phyloP scores from a whole-genome alignment of 2,329 filamentous ascomycete genomes.

The Penicillium sp. region DNA sequence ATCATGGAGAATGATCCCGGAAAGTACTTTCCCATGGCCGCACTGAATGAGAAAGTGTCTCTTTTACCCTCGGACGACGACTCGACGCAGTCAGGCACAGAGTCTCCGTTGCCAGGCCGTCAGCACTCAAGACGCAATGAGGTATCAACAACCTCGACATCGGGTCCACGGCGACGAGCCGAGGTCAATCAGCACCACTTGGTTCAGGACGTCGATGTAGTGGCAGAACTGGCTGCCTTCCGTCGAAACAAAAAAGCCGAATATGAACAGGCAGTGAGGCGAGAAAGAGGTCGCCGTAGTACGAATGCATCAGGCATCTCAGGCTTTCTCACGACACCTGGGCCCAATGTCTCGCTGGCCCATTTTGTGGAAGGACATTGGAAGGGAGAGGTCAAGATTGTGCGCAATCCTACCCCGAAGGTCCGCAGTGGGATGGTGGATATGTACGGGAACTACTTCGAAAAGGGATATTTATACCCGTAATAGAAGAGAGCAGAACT shows the following conservation, averaged over 20 bases:
- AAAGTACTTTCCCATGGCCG: constrained; percentile 45
- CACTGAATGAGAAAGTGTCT: constrained; percentile 45
- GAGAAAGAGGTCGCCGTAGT: constrained; percentile 24
- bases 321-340: constrained; percentile 10
- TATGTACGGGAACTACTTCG: constrained; percentile 55
- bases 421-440: constrained; percentile 47
- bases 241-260: constrained; percentile 52
- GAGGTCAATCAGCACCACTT: constrained; percentile 8
- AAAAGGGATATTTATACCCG: constrained; percentile 53
- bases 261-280: constrained; percentile 40
- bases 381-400: constrained; percentile 58
- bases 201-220: constrained; percentile 47
- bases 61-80: constrained; percentile 37
- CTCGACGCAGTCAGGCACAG: constrained; percentile 14
- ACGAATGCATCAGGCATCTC: constrained; percentile 24
- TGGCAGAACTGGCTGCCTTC: constrained; percentile 55
- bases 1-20: constrained; percentile 47
- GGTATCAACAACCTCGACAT: neutral
- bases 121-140: constrained; percentile 9
- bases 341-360: constrained; percentile 28
- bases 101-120: constrained; percentile 10
- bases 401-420: constrained; percentile 46
- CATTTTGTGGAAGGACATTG: constrained; percentile 57
- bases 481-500: constrained; percentile 24
- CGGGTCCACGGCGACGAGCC: constrained; percentile 1